Base-by-base conservation (phyloP, 805 yeast species). In the Monosporozyma solicola region DNA sequence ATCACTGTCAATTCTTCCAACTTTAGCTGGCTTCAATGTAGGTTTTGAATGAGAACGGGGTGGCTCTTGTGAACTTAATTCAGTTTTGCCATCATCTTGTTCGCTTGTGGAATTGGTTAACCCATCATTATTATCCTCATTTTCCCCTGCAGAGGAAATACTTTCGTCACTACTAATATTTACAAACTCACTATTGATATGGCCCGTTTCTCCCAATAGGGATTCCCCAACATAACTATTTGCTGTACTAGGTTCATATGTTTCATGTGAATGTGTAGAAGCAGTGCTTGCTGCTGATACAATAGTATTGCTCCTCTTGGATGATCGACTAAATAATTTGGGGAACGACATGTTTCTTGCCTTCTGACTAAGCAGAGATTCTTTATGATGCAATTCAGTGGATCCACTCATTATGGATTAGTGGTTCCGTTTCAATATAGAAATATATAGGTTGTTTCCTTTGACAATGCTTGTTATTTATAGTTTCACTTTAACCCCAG, bases 341-440 rank as follows among this genome's bases (percentile, higher is more conserved):
- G 53, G 53, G 25, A 51, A 47, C 0, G 53, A 51, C n/a, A 51
- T 45, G 33, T 48, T 51, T 31, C 53, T 39, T 10, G 50, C 48
- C 29, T 45, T 37, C 39, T 46, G 47, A 25, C 22, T 16, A 25
- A 39, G 29, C 22, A 39, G 32, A 10, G 33, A n/a, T 15, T 35
- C 33, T 41, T 29, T 39, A 37, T 41, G 50, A n/a, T 29, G 33
- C 22, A 37, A 2, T 37, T 48, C 45, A 3, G 35, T 27, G 16
- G 25, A 9, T n/a, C 20, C 37, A 25, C 37, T 31, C 39, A 47
- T 32, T 20, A 4, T 20, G 16, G 13, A 35, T 13, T 32, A 7
- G 37, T 13, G 5, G 15, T 32, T 13, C 37, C 37, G 5, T 13
- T 32, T 9, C 37, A 32, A 32, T 32, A 32, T 32, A 15, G 13